Percentiles rank a stretch among this genome's conserved stretches.
Conservation (phyloP, 305 asterid species). For the Plantago coronopus region DNA sequence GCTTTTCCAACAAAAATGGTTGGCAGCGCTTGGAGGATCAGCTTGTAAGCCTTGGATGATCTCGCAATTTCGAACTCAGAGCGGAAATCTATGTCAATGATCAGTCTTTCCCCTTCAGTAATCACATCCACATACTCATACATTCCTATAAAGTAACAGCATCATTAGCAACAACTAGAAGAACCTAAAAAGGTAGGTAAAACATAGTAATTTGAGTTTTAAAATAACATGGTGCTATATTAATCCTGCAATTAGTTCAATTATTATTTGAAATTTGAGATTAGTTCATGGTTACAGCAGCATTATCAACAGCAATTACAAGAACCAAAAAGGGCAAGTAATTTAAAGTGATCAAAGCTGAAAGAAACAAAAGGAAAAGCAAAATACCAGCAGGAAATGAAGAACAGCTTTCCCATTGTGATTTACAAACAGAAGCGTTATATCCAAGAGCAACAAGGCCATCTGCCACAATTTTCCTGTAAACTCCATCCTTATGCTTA, state of each 20-base stretch:
- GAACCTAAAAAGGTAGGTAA: not conserved
- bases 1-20: slow-evolving; percentile 62
- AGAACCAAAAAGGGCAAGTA: not conserved
- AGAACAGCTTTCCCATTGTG: slow-evolving; percentile 66
- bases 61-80: slow-evolving; percentile 85
- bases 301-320: not conserved
- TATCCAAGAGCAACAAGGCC: slow-evolving; percentile 59
- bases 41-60: slow-evolving; percentile 61
- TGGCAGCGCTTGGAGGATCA: slow-evolving; percentile 58
- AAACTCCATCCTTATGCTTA: slow-evolving; percentile 45
- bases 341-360: not conserved
- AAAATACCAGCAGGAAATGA: slow-evolving; percentile 58
- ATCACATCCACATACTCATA: slow-evolving; percentile 72
- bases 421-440: slow-evolving; percentile 72
- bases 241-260: too few relatives aligned
- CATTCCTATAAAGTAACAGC: slow-evolving; percentile 38
- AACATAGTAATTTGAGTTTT: not conserved
- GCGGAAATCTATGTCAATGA: slow-evolving; percentile 73
- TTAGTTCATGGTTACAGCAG: too few relatives aligned
- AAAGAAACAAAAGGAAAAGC: too few relatives aligned
- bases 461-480: slow-evolving; percentile 54
- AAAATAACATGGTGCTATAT: too few relatives aligned
- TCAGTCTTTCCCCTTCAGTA: slow-evolving; percentile 49
- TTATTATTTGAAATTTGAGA: too few relatives aligned
- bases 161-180: not conserved